phyloP scores from a whole-genome alignment of 192 early-diverging fungal genomes.

The Coemansia sp. region DNA sequence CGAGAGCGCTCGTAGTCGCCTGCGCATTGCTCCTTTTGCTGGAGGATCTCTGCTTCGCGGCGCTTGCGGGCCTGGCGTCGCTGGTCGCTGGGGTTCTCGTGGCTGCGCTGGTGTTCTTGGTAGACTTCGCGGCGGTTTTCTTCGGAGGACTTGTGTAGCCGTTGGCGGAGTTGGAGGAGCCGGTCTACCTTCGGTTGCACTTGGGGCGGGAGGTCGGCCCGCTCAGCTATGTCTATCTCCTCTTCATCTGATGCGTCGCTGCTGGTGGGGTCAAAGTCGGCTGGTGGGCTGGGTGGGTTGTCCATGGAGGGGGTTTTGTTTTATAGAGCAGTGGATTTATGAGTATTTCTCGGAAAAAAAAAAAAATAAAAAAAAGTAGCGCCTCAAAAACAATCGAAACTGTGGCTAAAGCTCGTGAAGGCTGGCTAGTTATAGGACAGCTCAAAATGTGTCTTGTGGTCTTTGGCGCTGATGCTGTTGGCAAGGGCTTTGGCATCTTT shows the following conservation, averaged over 20 bases:
- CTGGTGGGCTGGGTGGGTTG: not conserved
- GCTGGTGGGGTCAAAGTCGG: not conserved
- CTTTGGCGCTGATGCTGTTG: too few species aligned
- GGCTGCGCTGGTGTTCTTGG: slow-evolving; percentile 70
- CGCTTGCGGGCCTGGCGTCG: slow-evolving; percentile 65
- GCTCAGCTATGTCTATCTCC: slow-evolving; percentile 32
- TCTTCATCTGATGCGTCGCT: slow-evolving; percentile 12
- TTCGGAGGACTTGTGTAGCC: slow-evolving; percentile 32
- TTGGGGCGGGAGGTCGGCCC: slow-evolving; percentile 29
- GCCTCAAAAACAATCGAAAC: not conserved
- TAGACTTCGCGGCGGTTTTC: slow-evolving; percentile 76
- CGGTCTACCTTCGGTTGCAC: slow-evolving; percentile 31
- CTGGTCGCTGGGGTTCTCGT: slow-evolving; percentile 64
- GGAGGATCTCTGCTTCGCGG: slow-evolving; percentile 71
- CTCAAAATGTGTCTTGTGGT: too few species aligned
- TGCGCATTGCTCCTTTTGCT: slow-evolving; percentile 57
- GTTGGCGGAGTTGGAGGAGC: slow-evolving; percentile 20
- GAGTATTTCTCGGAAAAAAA: too few species aligned
- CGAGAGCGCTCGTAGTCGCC: slow-evolving; percentile 86
- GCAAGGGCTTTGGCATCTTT: not conserved
- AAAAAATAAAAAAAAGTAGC: too few species aligned
- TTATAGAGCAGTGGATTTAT: too few species aligned
- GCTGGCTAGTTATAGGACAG: not conserved
- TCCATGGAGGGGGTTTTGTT: too few species aligned
- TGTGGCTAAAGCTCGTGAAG: not conserved